phyloP scores from a whole-genome alignment of 2,329 filamentous ascomycete species.

The Cladophialophora exuberans region DNA sequence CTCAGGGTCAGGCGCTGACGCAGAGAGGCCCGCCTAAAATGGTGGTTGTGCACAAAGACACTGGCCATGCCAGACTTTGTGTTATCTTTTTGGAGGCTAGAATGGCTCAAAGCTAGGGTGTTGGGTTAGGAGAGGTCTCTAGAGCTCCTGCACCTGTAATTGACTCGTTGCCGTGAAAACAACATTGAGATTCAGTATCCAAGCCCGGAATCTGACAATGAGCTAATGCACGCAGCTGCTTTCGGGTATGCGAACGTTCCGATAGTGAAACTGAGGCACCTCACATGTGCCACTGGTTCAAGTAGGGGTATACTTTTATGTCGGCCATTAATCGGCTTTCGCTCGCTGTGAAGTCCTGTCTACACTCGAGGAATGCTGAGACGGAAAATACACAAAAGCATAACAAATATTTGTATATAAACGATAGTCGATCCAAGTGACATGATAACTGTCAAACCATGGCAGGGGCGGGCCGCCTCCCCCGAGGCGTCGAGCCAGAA shows the following conservation, averaged over 20 bases:
- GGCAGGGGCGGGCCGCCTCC: background rate
- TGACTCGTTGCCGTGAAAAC: background rate
- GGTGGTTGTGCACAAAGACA: background rate
- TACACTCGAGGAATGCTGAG: too few species aligned
- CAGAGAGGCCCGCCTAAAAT: background rate
- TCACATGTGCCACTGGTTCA: too few species aligned
- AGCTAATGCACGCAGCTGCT: slow-evolving; percentile 5
- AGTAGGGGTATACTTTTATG: too few species aligned
- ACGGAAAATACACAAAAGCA: too few species aligned
- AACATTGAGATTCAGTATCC: background rate
- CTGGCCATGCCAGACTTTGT: background rate
- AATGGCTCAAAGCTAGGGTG: background rate
- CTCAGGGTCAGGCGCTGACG: too few species aligned
- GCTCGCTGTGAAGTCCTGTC: too few species aligned
- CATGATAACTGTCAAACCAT: background rate
- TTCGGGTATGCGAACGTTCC: background rate
- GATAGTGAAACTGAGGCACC: too few species aligned
- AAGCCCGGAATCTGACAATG: background rate
- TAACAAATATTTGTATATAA: too few species aligned
- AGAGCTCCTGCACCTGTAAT: background rate
- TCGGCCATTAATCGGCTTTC: too few species aligned
- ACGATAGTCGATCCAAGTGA: too few species aligned
- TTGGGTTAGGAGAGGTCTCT: background rate
- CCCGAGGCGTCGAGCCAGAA: background rate
- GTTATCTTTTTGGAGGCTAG: background rate